A percentile compares a stretch with the other conserved stretches of the same genome.
These are phyloP conservation scores for Mycena rosella DNA, from an alignment of 768 basidiomycete species.

Conservation along the genomic window DNA sequence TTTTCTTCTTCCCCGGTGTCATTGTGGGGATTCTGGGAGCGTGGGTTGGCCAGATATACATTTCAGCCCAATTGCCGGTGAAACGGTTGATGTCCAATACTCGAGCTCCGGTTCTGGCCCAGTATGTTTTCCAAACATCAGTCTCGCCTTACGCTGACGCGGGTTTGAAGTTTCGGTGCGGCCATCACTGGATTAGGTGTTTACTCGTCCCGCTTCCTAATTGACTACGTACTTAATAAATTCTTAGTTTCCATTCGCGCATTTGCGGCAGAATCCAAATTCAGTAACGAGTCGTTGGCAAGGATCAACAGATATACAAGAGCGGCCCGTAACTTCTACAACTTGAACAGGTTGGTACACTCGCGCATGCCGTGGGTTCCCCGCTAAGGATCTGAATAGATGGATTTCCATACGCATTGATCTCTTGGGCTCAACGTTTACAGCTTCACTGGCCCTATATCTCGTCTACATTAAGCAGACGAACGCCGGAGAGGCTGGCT, in stretches of 20 bases:
- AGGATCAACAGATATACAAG: conserved; percentile 57
- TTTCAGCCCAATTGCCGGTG: conserved; percentile 43
- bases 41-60: conserved; percentile 44
- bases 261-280: conserved; percentile 58
- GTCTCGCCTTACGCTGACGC: conserved; percentile 18
- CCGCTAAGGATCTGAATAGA: conserved; percentile 68
- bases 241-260: conserved; percentile 55
- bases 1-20: conserved; percentile 43
- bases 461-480: conserved; percentile 60
- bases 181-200: conserved; percentile 58
- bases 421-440: conserved; percentile 8
- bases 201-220: background rate
- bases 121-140: conserved; percentile 49
- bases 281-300: conserved; percentile 48
- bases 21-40: conserved; percentile 37
- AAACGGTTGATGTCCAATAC: conserved; percentile 43
- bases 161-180: conserved; percentile 50
- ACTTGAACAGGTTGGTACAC: conserved; percentile 47
- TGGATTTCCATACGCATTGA: conserved; percentile 51
- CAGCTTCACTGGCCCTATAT: conserved; percentile 66
- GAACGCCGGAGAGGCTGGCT: conserved; percentile 59
- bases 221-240: background rate
- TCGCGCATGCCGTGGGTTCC: background rate
- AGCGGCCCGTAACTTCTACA: conserved; percentile 30
- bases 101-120: conserved; percentile 43